phyloP scores from a whole-genome alignment of 164 flowering plant genomes.

The Pachysandra terminalis region DNA sequence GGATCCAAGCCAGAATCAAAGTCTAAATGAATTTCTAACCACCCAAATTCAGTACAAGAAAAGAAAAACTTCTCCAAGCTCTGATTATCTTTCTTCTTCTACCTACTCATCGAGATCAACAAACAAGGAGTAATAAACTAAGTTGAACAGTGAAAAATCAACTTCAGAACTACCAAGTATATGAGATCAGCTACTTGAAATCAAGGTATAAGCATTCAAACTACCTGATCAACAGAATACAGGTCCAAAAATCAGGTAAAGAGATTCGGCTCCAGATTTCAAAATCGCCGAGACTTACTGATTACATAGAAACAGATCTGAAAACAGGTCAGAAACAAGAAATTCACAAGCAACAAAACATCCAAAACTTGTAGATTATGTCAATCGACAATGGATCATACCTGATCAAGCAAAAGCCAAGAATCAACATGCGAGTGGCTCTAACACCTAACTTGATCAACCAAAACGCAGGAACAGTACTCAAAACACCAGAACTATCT shows the following conservation, averaged over 20 bases:
- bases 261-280: slow-evolving; percentile 2
- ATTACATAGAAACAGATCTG: slow-evolving; percentile 16
- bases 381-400: slow-evolving; percentile 4
- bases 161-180: neutral
- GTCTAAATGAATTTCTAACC: neutral
- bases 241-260: slow-evolving; percentile 2
- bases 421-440: no score
- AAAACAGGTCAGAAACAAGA: neutral
- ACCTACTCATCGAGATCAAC: slow-evolving; percentile 19
- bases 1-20: slow-evolving; percentile 16
- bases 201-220: neutral
- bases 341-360: neutral
- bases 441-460: slow-evolving; percentile 10
- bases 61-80: slow-evolving; percentile 1
- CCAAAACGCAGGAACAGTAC: neutral
- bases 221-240: slow-evolving; percentile 16
- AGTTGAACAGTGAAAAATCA: neutral
- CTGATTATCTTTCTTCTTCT: neutral
- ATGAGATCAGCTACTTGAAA: neutral
- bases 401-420: slow-evolving; percentile 15
- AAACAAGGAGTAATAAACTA: neutral
- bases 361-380: slow-evolving; percentile 21
- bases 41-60: slow-evolving; percentile 2
- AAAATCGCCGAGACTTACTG: slow-evolving; percentile 16
- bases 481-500: slow-evolving; percentile 5